Percentiles rank a stretch among this genome's conserved stretches.
phyloP scores from a whole-genome alignment of 2,329 filamentous ascomycete genomes.

The Epichloe scottii region DNA sequence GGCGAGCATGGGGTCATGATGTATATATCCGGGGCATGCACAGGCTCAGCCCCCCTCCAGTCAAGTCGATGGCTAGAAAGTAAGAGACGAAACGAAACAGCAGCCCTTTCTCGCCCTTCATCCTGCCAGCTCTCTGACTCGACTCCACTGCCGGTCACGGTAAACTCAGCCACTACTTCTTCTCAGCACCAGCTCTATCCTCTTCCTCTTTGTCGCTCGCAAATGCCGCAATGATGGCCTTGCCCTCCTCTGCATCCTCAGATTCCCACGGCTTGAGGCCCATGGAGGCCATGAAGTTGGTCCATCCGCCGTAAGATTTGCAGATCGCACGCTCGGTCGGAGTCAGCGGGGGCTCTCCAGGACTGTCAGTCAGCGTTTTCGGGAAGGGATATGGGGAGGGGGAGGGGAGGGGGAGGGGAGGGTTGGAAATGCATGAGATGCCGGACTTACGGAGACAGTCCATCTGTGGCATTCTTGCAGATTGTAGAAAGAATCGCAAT shows the following conservation, averaged over 20 bases:
- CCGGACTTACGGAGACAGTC: neutral
- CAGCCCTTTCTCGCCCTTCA: neutral
- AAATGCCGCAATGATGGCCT: neutral
- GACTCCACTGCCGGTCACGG: neutral
- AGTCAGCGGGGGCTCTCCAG: slow-evolving; percentile 1
- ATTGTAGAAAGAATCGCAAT: neutral
- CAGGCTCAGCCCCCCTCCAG: too few relatives aligned
- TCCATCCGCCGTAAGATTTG: slow-evolving; percentile 3
- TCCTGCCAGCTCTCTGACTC: neutral
- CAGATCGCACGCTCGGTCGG: neutral
- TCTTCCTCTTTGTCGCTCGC: neutral
- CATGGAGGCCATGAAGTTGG: slow-evolving; percentile 1
- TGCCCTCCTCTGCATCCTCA: slow-evolving; percentile 1
- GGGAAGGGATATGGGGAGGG: neutral
- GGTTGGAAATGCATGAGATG: neutral
- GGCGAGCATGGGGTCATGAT: too few relatives aligned
- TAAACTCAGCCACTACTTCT: neutral
- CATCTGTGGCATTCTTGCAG: neutral
- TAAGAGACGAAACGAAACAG: too few relatives aligned
- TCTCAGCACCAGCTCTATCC: neutral
- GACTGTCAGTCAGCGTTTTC: neutral
- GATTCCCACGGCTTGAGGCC: neutral
- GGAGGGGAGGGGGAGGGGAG: too few relatives aligned
- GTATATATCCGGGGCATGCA: too few relatives aligned
- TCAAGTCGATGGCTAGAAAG: too few relatives aligned